Evolutionary conservation across 2,329 filamentous ascomycete species (phyloP).

Genomic region (Beauveria sp.): DNA sequence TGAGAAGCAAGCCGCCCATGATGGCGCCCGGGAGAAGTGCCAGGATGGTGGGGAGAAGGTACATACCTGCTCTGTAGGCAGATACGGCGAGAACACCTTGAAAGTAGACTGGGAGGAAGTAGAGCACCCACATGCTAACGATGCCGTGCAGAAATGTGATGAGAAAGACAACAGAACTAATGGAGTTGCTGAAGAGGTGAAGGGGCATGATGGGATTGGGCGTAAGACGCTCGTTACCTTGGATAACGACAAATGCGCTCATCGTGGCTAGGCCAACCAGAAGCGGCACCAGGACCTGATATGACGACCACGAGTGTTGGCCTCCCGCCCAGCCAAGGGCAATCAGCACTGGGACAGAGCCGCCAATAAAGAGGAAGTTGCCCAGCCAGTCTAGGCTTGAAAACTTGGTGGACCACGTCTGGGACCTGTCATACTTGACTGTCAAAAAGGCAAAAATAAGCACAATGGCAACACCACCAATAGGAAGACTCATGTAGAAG

Average conservation of each 20-base stretch:
- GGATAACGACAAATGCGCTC: slow-evolving; percentile 27
- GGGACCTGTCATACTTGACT: slow-evolving; percentile 15
- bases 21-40: slow-evolving; percentile 20
- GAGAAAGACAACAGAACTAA: slow-evolving; percentile 17
- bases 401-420: slow-evolving; percentile 13
- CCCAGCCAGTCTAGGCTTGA: slow-evolving; percentile 32
- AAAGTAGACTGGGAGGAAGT: slow-evolving; percentile 41
- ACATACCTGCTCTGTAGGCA: slow-evolving; percentile 25
- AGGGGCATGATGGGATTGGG: slow-evolving; percentile 33
- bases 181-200: slow-evolving; percentile 36
- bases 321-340: slow-evolving; percentile 46
- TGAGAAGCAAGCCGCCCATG: slow-evolving; percentile 19
- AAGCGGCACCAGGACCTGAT: slow-evolving; percentile 39
- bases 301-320: slow-evolving; percentile 40
- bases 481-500: slow-evolving; percentile 35
- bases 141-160: slow-evolving; percentile 18
- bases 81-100: slow-evolving; percentile 30
- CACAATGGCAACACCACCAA: slow-evolving; percentile 17
- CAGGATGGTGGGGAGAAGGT: slow-evolving; percentile 24
- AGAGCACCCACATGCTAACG: slow-evolving; percentile 27
- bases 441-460: slow-evolving; percentile 19
- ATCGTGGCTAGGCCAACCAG: slow-evolving; percentile 33
- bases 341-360: slow-evolving; percentile 35
- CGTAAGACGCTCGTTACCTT: slow-evolving; percentile 18
- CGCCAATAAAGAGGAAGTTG: slow-evolving; percentile 29